Evolutionary conservation across 2,329 filamentous ascomycete genomes (phyloP).

Genomic region (Botrytis pseudocinerea): DNA sequence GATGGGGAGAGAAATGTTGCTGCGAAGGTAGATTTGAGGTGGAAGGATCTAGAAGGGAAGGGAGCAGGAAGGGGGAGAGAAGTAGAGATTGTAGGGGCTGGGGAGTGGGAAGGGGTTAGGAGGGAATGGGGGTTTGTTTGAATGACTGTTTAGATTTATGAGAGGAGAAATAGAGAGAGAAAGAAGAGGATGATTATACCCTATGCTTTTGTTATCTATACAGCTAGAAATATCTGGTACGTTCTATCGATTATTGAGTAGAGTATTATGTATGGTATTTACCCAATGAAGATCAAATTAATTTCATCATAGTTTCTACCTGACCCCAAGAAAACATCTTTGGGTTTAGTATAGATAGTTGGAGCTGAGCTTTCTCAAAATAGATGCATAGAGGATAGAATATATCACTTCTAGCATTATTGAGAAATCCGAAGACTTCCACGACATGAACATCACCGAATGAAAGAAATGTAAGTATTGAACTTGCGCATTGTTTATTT

Average conservation of each 20-base stretch:
- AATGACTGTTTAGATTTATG: constrained; percentile 10
- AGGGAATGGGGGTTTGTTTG: constrained; percentile 39
- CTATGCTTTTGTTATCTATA: background rate
- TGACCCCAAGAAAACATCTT: background rate
- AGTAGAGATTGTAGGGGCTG: constrained; percentile 39
- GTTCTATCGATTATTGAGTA: background rate
- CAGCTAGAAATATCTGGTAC: background rate
- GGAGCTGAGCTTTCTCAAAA: background rate
- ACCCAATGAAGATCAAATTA: background rate
- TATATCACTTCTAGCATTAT: background rate
- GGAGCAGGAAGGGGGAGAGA: constrained; percentile 32
- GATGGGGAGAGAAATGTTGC: constrained; percentile 27
- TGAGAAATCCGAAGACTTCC: too few relatives aligned
- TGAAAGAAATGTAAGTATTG: too few relatives aligned
- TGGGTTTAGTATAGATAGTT: background rate
- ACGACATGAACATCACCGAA: too few relatives aligned
- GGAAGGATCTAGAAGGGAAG: constrained; percentile 37
- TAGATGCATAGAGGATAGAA: background rate
- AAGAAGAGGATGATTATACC: constrained; percentile 14
- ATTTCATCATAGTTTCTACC: background rate
- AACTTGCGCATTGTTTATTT: too few relatives aligned
- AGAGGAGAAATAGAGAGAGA: background rate
- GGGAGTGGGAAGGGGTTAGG: constrained; percentile 39
- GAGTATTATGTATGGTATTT: background rate
- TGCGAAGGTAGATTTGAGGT: constrained; percentile 35